Base-by-base conservation (phyloP, 2,329 filamentous ascomycete species). In the Ceratocystis papillata region DNA sequence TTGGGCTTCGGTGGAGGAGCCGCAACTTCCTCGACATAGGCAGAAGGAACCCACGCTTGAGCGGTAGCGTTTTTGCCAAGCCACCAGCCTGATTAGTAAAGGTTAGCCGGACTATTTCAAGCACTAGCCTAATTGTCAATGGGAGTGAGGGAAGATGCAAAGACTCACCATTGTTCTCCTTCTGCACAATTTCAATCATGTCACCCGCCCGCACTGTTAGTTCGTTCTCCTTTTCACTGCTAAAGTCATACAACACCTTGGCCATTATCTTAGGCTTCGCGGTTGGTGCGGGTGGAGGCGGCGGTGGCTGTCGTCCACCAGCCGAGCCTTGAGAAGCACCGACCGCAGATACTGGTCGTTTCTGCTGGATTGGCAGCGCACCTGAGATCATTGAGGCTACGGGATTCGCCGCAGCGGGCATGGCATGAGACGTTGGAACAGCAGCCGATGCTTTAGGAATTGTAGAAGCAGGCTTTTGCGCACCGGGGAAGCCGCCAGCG, bases 41-140 rank as follows among this genome's bases (percentile, higher is more conserved):
- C 90, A 22, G 92, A 89, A 0, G 94, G 94, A 2, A 94, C 85
- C 94, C 94, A 99, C 63, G 91, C 94, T 76, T 94, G 90, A n/a
- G 84, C 83, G 3, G 71, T 71, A 5, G 70, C 77, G 69, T 87
- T 89, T 79, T 90, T 93, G 69, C 87, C 94, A 60, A 97, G 81
- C 93, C 93, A 97, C 94, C 94, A 99, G 64, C 94, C 93, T 96
- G 70, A 48, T 55, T 22, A 2, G 15, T 25, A 22, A 22, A 44
- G 17, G 25, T 15, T 28, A 4, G 12, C 28, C 8, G n/a, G n/a
- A 30, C 17, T 28, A n/a, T n/a, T 22, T 66, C 77, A 68, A 76
- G 37, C 2, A 15, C 25, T 5, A 48, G 8, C 33, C 33, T 5
- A 0, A 41, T 33, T 1, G 25, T 8, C 6, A 25, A 50, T 60